Percentiles rank a stretch among this genome's conserved stretches.
phyloP scores from a whole-genome alignment of 2,329 filamentous ascomycete species.

The Phyllosticta ampelicida region DNA sequence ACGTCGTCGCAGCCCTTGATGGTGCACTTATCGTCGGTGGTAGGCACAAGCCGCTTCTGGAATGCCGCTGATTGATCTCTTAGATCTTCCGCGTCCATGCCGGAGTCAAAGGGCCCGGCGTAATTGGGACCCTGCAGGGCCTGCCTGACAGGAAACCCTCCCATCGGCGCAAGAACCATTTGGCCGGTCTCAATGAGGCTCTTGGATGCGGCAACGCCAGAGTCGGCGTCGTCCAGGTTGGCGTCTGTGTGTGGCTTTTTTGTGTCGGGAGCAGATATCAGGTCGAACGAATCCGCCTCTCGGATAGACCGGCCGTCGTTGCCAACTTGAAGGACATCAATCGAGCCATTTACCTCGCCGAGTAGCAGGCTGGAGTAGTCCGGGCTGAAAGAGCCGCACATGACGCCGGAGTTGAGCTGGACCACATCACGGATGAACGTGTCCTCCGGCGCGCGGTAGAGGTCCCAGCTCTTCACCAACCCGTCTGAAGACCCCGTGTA shows the following conservation, averaged over 20 bases:
- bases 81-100: constrained; percentile 18
- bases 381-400: constrained; percentile 46
- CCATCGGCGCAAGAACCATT: constrained; percentile 28
- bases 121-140: constrained; percentile 37
- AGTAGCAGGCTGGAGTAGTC: constrained; percentile 46
- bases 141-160: constrained; percentile 33
- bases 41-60: constrained; percentile 20
- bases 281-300: constrained; percentile 21
- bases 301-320: constrained; percentile 21
- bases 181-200: constrained; percentile 22
- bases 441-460: constrained; percentile 41
- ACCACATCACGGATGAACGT: constrained; percentile 41
- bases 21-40: constrained; percentile 15
- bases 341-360: constrained; percentile 45
- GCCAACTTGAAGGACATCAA: constrained; percentile 41
- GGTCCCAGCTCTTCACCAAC: constrained; percentile 49
- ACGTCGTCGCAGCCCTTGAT: constrained; percentile 21
- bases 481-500: constrained; percentile 53
- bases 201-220: constrained; percentile 18
- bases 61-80: constrained; percentile 22
- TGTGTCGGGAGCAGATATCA: constrained; percentile 11
- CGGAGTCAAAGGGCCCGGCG: constrained; percentile 25
- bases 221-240: constrained; percentile 2
- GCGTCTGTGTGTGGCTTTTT: neutral
- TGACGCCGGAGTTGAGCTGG: constrained; percentile 42